Evolutionary conservation across 2,329 filamentous ascomycete species (phyloP).

Genomic region (Fulvia fulva): DNA sequence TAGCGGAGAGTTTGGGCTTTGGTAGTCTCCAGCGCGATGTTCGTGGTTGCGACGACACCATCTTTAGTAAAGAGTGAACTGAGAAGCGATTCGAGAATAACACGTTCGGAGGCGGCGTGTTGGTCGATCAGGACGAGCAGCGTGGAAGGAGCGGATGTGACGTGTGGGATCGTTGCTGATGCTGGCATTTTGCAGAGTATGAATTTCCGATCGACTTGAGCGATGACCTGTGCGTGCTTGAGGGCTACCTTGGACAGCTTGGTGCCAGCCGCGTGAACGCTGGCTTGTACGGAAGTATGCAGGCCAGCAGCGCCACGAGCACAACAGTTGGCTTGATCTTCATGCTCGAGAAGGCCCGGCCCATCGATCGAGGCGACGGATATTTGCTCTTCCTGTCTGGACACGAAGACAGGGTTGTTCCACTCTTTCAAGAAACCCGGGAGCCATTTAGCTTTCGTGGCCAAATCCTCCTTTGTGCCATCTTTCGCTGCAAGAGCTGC

Average conservation of each 20-base stretch:
- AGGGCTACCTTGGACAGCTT: constrained; percentile 61
- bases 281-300: background rate
- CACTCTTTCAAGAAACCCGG: constrained; percentile 59
- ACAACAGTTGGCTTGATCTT: constrained; percentile 10
- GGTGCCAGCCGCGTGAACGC: constrained; percentile 13
- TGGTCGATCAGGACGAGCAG: constrained; percentile 79
- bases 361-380: constrained; percentile 20
- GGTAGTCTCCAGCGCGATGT: constrained; percentile 6
- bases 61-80: constrained; percentile 46
- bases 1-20: constrained; percentile 58
- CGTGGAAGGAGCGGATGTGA: background rate
- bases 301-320: constrained; percentile 2
- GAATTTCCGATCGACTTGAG: constrained; percentile 88
- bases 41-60: background rate
- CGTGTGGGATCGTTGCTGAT: background rate
- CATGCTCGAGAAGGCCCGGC: constrained; percentile 17
- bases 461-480: background rate
- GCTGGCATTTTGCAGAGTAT: constrained; percentile 62
- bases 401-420: constrained; percentile 73
- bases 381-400: constrained; percentile 30
- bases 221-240: constrained; percentile 60
- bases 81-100: constrained; percentile 72
- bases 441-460: constrained; percentile 50
- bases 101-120: constrained; percentile 89
- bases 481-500: constrained; percentile 3